Evolutionary conservation across 495 filamentous ascomycete genomes (phyloP).

Genomic region (Penicillium subrubescens): DNA sequence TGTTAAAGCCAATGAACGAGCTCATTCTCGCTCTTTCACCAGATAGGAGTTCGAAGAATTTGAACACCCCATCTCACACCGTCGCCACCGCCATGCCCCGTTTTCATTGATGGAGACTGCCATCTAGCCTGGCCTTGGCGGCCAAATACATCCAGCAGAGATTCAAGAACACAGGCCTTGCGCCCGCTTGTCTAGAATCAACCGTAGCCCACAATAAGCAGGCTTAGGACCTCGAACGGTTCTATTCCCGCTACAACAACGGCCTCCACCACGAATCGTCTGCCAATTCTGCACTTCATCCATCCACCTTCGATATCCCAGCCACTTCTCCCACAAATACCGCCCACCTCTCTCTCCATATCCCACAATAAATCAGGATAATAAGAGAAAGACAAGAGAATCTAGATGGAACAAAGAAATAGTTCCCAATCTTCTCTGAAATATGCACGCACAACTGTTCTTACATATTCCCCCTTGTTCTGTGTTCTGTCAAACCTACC

Average conservation of each 20-base stretch:
- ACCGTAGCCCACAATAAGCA: not conserved
- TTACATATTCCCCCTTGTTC: constrained; percentile 15
- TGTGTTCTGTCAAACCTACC: constrained; percentile 7
- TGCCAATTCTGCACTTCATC: not conserved
- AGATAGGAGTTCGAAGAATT: not conserved
- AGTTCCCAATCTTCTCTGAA: not conserved
- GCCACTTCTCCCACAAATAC: not conserved
- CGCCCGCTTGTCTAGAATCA: not conserved
- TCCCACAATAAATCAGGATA: not conserved
- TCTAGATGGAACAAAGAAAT: not conserved
- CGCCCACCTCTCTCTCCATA: not conserved
- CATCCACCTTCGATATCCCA: not conserved
- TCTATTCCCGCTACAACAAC: not conserved
- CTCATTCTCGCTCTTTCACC: not conserved
- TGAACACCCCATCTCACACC: not conserved
- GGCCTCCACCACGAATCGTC: not conserved
- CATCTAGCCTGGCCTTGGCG: not conserved
- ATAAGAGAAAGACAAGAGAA: not conserved
- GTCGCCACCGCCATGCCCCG: not conserved
- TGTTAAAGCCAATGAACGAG: not conserved
- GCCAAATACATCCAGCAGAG: not conserved
- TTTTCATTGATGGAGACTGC: not conserved
- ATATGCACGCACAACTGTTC: not conserved
- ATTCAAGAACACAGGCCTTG: not conserved
- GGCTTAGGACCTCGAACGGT: not conserved